phyloP scores from a whole-genome alignment of 345 rosid genomes.

The Microthlaspi erraticum region DNA sequence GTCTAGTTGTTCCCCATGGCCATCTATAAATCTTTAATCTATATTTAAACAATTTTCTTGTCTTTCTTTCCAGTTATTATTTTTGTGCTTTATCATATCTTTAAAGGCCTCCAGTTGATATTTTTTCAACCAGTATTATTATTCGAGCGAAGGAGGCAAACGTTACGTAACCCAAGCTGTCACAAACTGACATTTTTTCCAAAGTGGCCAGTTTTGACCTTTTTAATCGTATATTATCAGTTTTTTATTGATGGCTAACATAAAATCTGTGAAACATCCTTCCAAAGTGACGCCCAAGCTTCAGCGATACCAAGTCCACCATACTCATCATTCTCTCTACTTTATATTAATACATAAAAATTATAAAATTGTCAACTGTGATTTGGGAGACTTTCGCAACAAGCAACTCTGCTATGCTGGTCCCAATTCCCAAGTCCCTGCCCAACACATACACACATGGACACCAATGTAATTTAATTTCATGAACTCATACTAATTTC shows the following conservation, averaged over 20 bases:
- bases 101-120: not conserved
- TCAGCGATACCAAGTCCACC: constrained; percentile 35
- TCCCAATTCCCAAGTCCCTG: not conserved
- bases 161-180: constrained; percentile 16
- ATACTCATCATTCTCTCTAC: constrained; percentile 15
- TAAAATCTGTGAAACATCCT: constrained; percentile 13
- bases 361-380: constrained; percentile 15
- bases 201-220: constrained; percentile 22
- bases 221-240: not conserved
- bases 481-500: not conserved
- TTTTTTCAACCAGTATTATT: not conserved
- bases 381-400: not conserved
- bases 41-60: not conserved
- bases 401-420: constrained; percentile 20
- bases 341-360: constrained; percentile 2
- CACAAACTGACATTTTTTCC: constrained; percentile 23
- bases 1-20: constrained; percentile 10
- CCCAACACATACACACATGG: constrained; percentile 19
- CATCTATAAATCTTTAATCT: no score
- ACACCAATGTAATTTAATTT: constrained; percentile 13
- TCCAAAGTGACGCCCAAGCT: constrained; percentile 11
- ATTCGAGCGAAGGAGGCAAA: constrained; percentile 5
- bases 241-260: constrained; percentile 2
- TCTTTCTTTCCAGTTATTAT: not conserved
- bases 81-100: not conserved